Evolutionary conservation across 2,329 filamentous ascomycete species (phyloP).

Genomic region (Ramularia endophylla): DNA sequence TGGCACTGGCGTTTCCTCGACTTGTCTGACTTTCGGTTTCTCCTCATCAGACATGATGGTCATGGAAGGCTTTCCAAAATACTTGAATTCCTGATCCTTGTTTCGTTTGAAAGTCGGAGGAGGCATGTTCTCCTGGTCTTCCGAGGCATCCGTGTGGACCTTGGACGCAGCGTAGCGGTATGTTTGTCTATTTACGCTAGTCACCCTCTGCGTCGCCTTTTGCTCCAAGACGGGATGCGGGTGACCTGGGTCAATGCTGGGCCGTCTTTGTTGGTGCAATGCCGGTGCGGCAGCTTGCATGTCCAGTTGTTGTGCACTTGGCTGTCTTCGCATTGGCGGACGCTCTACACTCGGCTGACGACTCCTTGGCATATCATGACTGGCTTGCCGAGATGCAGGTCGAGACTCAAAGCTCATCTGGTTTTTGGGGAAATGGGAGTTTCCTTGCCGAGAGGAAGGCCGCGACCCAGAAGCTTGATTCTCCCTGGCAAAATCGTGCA

Average conservation of each 20-base stretch:
- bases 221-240: constrained; percentile 18
- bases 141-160: constrained; percentile 53
- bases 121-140: constrained; percentile 82
- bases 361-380: constrained; percentile 22
- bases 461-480: constrained; percentile 20
- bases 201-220: constrained; percentile 33
- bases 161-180: constrained; percentile 45
- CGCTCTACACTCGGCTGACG: constrained; percentile 29
- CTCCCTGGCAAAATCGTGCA: constrained; percentile 31
- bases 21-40: constrained; percentile 35
- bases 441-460: constrained; percentile 23
- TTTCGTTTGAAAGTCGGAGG: constrained; percentile 61
- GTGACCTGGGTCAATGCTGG: constrained; percentile 22
- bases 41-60: constrained; percentile 46
- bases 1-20: constrained; percentile 36
- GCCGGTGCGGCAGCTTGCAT: constrained; percentile 4
- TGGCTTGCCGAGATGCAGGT: constrained; percentile 25
- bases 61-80: constrained; percentile 53
- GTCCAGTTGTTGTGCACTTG: constrained; percentile 21
- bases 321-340: constrained; percentile 17
- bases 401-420: constrained; percentile 24
- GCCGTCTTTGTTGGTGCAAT: constrained; percentile 14
- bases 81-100: constrained; percentile 50
- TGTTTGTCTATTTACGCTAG: constrained; percentile 35
- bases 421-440: constrained; percentile 21